Base-by-base conservation (phyloP, 441 rosid genomes). In the Populus hybrid region DNA sequence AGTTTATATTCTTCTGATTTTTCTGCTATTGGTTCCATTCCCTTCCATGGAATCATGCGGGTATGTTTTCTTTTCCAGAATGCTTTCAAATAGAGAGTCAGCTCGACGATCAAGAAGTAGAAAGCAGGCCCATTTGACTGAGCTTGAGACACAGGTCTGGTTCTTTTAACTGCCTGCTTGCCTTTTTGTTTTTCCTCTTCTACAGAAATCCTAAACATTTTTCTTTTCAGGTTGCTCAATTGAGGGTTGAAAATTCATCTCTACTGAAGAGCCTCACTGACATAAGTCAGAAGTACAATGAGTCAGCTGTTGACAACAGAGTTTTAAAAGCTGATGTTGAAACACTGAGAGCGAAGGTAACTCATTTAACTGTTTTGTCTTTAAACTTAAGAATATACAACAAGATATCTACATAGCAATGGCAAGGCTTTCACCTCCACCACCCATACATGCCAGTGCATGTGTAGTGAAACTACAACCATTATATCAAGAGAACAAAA, bases 31-130 rank as follows among this genome's bases (percentile, higher is more conserved):
- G 30, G 59, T 74, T 75, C 65, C 38, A 8, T 78, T 42, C 67
- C n/a, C 67, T 70, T 53, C 57, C 21, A 71, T 35, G 81, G 68
- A 79, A 73, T 74, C 6, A 50, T 20, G 20, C 14, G 46, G 35
- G 46, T 10, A 10, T 77, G 72, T 9, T 82, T 38, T 69, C 70
- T 53, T 74, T 21, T 72, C 28, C 83, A 95, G 98, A 84, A 94
- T 94, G 97, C 85, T 86, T 81, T 95, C 97, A 71, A 95, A 95
- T 86, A 89, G 97, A 80, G 99, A 95, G 86, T 95, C 99, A 35
- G 98, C 99, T 32, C 90, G 99, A 79, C 94, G 97, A 30, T 95
- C 97, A 73, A 90, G 97, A 88, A 89, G 94, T 83, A 89, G 97
- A 89, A 95, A 93, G 79, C 97, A 92, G 80, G 98, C 87, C 61